Percentiles rank a stretch among this genome's conserved stretches.
Conservation (phyloP, 2,329 filamentous ascomycete species). For the Dactylella cylindrospora region DNA sequence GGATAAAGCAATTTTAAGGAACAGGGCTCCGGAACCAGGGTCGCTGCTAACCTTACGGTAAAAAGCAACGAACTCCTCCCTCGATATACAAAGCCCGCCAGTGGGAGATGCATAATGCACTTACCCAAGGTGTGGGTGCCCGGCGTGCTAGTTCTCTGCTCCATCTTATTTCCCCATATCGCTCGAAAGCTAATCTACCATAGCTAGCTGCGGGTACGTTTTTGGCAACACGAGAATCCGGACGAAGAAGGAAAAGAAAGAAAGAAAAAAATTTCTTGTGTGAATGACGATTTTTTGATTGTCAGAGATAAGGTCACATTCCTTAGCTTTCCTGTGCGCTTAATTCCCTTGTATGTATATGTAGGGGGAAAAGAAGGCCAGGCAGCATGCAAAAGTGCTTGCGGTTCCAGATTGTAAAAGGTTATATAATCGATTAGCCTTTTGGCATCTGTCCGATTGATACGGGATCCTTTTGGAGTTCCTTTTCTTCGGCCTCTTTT, state of each 20-base stretch:
- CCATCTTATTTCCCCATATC: constrained; percentile 44
- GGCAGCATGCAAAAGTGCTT: too few relatives aligned
- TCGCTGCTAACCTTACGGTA: constrained; percentile 42
- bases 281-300: constrained; percentile 35
- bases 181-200: constrained; percentile 29
- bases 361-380: too few relatives aligned
- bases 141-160: constrained; percentile 28
- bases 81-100: constrained; percentile 41
- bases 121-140: constrained; percentile 43
- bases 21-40: constrained; percentile 42
- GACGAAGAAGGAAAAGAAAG: constrained; percentile 11
- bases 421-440: constrained; percentile 28
- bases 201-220: constrained; percentile 32
- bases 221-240: constrained; percentile 37
- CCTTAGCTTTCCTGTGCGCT: too few relatives aligned
- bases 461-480: constrained; percentile 36
- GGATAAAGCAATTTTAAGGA: constrained; percentile 38
- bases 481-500: constrained; percentile 34
- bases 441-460: constrained; percentile 33
- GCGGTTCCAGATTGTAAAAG: constrained; percentile 22
- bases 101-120: constrained; percentile 37
- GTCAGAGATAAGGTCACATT: constrained; percentile 43
- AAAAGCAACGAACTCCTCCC: constrained; percentile 45
- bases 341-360: too few relatives aligned
- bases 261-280: constrained; percentile 26